A percentile compares a stretch with the other conserved stretches of the same genome.
Evolutionary conservation across 345 rosid species (phyloP).

Genomic region (Limnanthes douglasii): DNA sequence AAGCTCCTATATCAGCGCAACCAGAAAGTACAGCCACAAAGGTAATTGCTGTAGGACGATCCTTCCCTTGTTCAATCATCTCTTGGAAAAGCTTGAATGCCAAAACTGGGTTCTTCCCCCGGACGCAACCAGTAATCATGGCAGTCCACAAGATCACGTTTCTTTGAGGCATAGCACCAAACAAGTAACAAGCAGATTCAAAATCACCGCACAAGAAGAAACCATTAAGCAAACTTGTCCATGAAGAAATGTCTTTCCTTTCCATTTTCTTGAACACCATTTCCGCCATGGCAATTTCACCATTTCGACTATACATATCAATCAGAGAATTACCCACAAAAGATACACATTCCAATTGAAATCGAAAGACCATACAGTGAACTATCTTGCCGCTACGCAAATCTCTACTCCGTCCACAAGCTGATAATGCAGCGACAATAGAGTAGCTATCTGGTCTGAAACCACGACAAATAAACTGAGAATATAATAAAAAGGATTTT

Average conservation of each 20-base stretch:
- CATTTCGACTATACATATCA: constrained; percentile 16
- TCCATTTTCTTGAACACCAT: constrained; percentile 14
- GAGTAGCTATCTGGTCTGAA: constrained; percentile 13
- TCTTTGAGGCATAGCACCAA: constrained; percentile 16
- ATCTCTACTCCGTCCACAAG: constrained; percentile 7
- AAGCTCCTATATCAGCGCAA: constrained; percentile 18
- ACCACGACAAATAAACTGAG: constrained; percentile 7
- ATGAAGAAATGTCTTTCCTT: constrained; percentile 11
- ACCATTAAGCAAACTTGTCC: constrained; percentile 15
- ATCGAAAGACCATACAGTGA: constrained; percentile 11
- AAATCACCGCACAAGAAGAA: constrained; percentile 5
- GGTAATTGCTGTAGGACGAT: constrained; percentile 6
- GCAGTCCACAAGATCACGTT: constrained; percentile 17
- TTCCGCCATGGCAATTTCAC: constrained; percentile 5
- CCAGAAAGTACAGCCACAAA: constrained; percentile 17
- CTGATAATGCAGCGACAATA: constrained; percentile 13
- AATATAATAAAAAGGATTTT: constrained; percentile 7
- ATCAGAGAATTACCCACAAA: constrained; percentile 20
- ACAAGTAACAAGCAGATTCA: constrained; percentile 7
- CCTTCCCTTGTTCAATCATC: constrained; percentile 10
- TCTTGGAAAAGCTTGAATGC: constrained; percentile 8
- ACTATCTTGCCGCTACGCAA: constrained; percentile 9
- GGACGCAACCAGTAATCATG: constrained; percentile 14
- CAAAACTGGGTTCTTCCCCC: constrained; percentile 4
- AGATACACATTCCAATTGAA: constrained; percentile 6